phyloP scores from a whole-genome alignment of 179 eudicot species.

The Spinacia oleracea region DNA sequence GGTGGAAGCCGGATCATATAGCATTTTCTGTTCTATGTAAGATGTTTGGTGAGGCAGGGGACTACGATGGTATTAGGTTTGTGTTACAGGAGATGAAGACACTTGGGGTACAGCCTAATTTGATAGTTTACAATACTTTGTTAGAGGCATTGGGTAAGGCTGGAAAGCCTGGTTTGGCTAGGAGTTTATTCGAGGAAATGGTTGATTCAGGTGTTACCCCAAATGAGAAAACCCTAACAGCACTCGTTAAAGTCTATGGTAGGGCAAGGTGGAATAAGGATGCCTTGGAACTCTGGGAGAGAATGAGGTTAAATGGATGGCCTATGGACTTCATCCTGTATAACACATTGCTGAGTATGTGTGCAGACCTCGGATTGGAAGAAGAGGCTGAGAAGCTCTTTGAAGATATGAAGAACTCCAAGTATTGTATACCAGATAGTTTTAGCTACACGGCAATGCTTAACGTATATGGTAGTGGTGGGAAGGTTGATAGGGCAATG shows the following conservation, averaged over 20 bases:
- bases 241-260: constrained; percentile 82
- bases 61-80: constrained; percentile 87
- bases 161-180: constrained; percentile 91
- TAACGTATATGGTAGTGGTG: constrained; percentile 80
- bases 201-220: constrained; percentile 69
- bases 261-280: constrained; percentile 90
- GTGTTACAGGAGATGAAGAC: constrained; percentile 86
- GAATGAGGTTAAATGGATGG: constrained; percentile 85
- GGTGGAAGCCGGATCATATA: constrained; percentile 86
- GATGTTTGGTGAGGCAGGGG: constrained; percentile 96
- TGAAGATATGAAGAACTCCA: constrained; percentile 79
- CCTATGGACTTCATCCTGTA: constrained; percentile 86
- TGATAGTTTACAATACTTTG: constrained; percentile 89
- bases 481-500: constrained; percentile 86
- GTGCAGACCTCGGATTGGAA: constrained; percentile 90
- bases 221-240: constrained; percentile 75
- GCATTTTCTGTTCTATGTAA: constrained; percentile 88
- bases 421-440: constrained; percentile 67
- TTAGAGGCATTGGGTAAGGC: constrained; percentile 95
- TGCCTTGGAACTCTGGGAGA: constrained; percentile 80
- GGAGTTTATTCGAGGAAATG: constrained; percentile 93
- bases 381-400: constrained; percentile 85
- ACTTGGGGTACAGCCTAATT: constrained; percentile 73
- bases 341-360: constrained; percentile 92
- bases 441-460: constrained; percentile 96